Evolutionary conservation across 1,284 basidiomycete species (phyloP).

Genomic region (Cryptococcus jaspeensis): DNA sequence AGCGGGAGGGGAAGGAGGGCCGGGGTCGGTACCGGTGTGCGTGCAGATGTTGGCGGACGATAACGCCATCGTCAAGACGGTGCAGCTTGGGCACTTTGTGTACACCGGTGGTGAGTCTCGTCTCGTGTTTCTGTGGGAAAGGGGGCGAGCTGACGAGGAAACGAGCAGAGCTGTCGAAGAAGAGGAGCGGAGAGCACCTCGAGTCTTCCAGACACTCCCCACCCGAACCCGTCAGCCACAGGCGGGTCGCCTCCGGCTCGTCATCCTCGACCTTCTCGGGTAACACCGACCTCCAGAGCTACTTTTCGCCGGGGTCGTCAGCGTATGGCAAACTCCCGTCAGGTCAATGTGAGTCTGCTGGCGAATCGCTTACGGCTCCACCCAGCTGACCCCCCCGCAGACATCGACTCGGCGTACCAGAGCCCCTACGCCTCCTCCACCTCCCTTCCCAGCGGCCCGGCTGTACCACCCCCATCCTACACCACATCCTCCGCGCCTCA

Average conservation of each 20-base stretch:
- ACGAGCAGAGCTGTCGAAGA: slow-evolving; percentile 11
- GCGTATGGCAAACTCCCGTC: neutral
- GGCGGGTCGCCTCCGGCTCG: neutral
- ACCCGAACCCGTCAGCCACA: neutral
- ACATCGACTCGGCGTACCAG: neutral
- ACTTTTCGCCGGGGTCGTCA: no score
- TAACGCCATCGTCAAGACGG: slow-evolving; percentile 32
- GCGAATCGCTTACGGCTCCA: neutral
- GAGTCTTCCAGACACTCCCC: slow-evolving; percentile 28
- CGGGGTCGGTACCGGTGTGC: slow-evolving; percentile 28
- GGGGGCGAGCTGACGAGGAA: no score
- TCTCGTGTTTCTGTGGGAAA: slow-evolving; percentile 11
- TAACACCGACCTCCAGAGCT: no score
- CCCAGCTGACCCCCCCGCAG: neutral
- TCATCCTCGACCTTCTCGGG: neutral
- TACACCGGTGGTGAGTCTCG: slow-evolving; percentile 20
- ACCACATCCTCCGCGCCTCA: slow-evolving; percentile 10
- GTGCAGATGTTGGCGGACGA: slow-evolving; percentile 38
- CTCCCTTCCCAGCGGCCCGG: slow-evolving; percentile 5
- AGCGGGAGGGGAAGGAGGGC: slow-evolving; percentile 7
- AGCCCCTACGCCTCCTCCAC: slow-evolving; percentile 13
- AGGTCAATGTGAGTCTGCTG: neutral
- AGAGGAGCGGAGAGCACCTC: slow-evolving; percentile 26
- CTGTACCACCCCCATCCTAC: slow-evolving; percentile 9
- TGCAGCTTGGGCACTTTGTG: slow-evolving; percentile 35